Conservation (phyloP, 208 protist genomes). For the Tritrichomonas musculus region DNA sequence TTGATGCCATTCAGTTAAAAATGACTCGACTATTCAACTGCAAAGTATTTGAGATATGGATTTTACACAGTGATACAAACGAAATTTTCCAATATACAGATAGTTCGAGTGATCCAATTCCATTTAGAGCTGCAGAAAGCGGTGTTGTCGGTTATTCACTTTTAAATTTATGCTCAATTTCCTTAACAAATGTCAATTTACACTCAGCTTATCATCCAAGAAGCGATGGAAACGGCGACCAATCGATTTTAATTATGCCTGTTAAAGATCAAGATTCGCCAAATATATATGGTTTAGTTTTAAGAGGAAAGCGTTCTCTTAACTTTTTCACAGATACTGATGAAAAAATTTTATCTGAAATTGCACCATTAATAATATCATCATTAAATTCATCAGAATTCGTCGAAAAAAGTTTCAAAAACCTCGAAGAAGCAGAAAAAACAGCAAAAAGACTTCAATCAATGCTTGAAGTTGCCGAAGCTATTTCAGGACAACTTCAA, state of each 20-base stretch:
- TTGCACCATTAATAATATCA: not conserved
- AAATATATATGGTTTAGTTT: not conserved
- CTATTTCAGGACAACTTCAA: not conserved
- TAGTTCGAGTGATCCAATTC: not conserved
- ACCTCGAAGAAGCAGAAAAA: not conserved
- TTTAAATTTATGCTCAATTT: not conserved
- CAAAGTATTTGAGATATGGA: not conserved
- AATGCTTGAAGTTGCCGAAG: not conserved
- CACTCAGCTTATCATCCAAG: not conserved
- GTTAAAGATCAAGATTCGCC: not conserved
- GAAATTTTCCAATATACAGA: not conserved
- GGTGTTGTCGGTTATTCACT: not conserved
- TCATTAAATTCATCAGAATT: not conserved
- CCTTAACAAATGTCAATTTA: not conserved
- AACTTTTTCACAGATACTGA: slow-evolving; percentile 5
- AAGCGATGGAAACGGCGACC: not conserved
- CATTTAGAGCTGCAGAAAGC: not conserved
- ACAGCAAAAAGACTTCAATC: not conserved
- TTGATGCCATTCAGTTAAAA: not conserved
- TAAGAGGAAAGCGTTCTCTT: not conserved
- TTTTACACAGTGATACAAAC: not conserved
- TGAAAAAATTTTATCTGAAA: not conserved
- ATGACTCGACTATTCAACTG: not conserved
- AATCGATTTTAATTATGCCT: not conserved
- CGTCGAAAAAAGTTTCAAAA: not conserved